Conservation (phyloP, 768 basidiomycete species). For the Nevesoporus exiguus region DNA sequence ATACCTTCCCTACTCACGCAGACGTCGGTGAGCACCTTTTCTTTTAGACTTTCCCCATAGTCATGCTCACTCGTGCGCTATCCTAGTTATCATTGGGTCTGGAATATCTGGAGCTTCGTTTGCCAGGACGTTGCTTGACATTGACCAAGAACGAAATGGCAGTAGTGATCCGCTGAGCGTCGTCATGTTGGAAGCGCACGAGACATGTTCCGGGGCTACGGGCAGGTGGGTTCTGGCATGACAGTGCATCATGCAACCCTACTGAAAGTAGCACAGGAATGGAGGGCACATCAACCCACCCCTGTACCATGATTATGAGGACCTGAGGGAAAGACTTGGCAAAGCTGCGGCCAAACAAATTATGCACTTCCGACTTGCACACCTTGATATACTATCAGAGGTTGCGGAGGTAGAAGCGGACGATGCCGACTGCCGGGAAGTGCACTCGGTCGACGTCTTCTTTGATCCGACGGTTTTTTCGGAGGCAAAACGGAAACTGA, state of each 20-base stretch:
- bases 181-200: conserved; percentile 61
- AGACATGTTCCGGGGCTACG: conserved; percentile 52
- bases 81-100: conserved; percentile 47
- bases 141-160: conserved; percentile 23
- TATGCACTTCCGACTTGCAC: conserved; percentile 40
- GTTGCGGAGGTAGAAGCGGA: conserved; percentile 31
- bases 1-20: conserved; percentile 43
- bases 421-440: conserved; percentile 30
- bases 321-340: conserved; percentile 39
- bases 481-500: conserved; percentile 42
- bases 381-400: conserved; percentile 30
- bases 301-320: conserved; percentile 43
- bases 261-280: conserved; percentile 33
- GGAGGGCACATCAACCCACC: conserved; percentile 51
- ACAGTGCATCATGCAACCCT: not conserved
- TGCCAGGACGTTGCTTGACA: conserved; percentile 37
- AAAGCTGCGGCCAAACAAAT: conserved; percentile 36
- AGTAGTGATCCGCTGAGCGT: conserved; percentile 30
- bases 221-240: conserved; percentile 37
- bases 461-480: conserved; percentile 31
- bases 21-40: conserved; percentile 45
- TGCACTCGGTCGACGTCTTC: conserved; percentile 34
- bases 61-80: not conserved
- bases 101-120: conserved; percentile 49
- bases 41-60: not conserved